phyloP scores from a whole-genome alignment of 108 stramenopile genomes.

The Schizochytrium sp. region DNA sequence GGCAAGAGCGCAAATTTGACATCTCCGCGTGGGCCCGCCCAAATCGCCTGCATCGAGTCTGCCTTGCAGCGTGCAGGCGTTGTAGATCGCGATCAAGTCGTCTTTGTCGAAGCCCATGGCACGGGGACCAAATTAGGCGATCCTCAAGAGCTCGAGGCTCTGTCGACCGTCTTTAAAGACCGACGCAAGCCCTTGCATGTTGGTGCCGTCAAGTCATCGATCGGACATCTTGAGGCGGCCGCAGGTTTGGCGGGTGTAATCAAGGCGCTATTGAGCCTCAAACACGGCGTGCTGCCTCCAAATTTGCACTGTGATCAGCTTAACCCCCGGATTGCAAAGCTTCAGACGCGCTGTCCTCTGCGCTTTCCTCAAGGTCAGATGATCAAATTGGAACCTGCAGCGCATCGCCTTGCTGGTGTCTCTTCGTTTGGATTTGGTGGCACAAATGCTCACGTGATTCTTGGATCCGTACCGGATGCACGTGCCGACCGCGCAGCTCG shows the following conservation, averaged over 20 bases:
- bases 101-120: constrained; percentile 16
- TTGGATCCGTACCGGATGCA: not conserved
- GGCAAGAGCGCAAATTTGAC: not conserved
- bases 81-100: not conserved
- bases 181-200: not conserved
- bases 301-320: not conserved
- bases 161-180: not conserved
- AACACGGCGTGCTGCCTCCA: not conserved
- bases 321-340: not conserved
- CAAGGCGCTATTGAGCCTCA: not conserved
- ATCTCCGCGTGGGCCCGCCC: not conserved
- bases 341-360: not conserved
- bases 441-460: constrained; percentile 23
- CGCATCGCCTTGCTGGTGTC: not conserved
- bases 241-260: constrained; percentile 18
- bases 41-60: not conserved
- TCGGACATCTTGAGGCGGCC: constrained; percentile 30
- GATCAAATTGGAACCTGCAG: too few relatives aligned
- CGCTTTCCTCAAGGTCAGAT: not conserved
- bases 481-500: not conserved
- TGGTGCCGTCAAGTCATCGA: constrained; percentile 22
- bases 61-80: not conserved
- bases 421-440: constrained; percentile 31
- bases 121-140: constrained; percentile 22
- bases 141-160: constrained; percentile 16